phyloP scores from a whole-genome alignment of 305 asterid genomes.

The Plantago rigida region DNA sequence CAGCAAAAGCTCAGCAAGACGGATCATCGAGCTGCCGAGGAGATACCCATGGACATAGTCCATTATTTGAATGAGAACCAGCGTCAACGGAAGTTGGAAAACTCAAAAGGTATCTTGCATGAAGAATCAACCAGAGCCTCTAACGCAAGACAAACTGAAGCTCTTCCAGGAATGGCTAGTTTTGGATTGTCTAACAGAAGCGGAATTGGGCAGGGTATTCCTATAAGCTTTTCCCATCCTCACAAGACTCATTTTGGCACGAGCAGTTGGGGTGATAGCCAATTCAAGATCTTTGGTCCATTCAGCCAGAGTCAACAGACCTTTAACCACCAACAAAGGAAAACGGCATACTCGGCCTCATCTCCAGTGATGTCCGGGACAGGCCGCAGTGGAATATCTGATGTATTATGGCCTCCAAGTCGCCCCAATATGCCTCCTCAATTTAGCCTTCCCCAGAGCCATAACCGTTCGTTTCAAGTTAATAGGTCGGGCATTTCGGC shows the following conservation, averaged over 20 bases:
- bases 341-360: constrained; percentile 28
- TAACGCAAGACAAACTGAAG: constrained; percentile 29
- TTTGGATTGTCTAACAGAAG: constrained; percentile 27
- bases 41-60: constrained; percentile 80
- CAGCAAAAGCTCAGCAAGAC: constrained; percentile 27
- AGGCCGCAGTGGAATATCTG: constrained; percentile 24
- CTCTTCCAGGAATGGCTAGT: constrained; percentile 20
- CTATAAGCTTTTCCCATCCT: constrained; percentile 23
- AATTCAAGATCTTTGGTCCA: constrained; percentile 30
- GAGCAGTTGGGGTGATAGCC: constrained; percentile 26
- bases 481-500: constrained; percentile 26
- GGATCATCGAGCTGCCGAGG: constrained; percentile 45
- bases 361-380: constrained; percentile 27
- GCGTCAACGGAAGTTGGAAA: constrained; percentile 44
- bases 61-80: constrained; percentile 66
- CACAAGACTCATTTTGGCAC: constrained; percentile 23
- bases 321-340: constrained; percentile 31
- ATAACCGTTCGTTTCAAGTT: constrained; percentile 28
- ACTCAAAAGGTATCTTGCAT: constrained; percentile 25
- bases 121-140: constrained; percentile 21
- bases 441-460: constrained; percentile 25
- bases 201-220: constrained; percentile 17
- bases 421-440: constrained; percentile 29
- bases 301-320: constrained; percentile 33
- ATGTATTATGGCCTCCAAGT: constrained; percentile 33